Base-by-base conservation (phyloP, 1,284 basidiomycete genomes). In the Trichosporon coremiiforme region DNA sequence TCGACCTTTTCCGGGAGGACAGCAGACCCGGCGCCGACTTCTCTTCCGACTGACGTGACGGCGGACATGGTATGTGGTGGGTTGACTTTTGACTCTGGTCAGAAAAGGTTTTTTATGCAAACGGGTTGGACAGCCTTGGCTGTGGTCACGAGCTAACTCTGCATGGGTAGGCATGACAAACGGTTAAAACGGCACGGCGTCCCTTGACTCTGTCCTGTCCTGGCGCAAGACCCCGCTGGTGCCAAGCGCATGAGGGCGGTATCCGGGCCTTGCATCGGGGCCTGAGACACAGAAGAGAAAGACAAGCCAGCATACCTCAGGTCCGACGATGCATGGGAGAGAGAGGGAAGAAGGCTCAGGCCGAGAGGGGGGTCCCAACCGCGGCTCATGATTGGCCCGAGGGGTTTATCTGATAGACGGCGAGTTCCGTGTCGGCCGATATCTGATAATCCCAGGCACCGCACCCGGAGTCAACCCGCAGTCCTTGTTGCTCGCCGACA, bases 401-500 rank as follows among this genome's bases (percentile, higher is more conserved):
- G 3, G 1, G 31, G 12, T 31, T 60, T 60, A 60, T 60, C 57
- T 60, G 57, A 60, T 60, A 60, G 57, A 60, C 57, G 57, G 57
- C 31, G 20, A 60, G 31, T n/a, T 31, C 57, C 57, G 57, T 33
- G 57, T 60, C 57, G 57, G 57, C 57, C 57, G 57, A 60, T 60
- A 60, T 60, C 57, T 60, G 57, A 60, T 60, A 60, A 31, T n/a
- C 17, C 29, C 17, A 33, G 29, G 57, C 20, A 60, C 29, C 17
- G 29, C 7, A 4, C 31, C 29, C 29, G 29, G 29, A 60, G 57
- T 13, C 57, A 60, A 4, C 6, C 3, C 4, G 1, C 20, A n/a
- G 5, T 4, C 57, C 7, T 33, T n/a, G 20, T 31, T n/a, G n/a
- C 57, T 22, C 47, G 17, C 20, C 47, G 20, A 2, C 31, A 60